Conservation (phyloP, 75 land plant genomes). For the Pinus taeda region DNA sequence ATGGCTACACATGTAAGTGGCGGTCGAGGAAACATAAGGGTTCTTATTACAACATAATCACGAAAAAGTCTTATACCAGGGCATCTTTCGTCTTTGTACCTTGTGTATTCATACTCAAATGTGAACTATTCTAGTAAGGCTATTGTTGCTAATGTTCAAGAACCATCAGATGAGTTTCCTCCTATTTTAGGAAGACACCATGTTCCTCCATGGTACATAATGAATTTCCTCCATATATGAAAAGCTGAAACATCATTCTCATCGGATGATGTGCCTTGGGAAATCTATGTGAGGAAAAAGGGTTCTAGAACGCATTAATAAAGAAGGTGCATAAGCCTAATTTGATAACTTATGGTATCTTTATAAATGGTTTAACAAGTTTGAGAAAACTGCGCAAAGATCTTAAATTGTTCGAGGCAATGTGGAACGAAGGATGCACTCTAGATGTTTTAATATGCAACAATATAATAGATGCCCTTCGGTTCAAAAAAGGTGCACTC, state of each 20-base stretch:
- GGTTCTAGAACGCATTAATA: slow-evolving; percentile 61
- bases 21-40: too few relatives aligned
- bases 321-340: slow-evolving; percentile 48
- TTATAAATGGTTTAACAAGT: slow-evolving; percentile 56
- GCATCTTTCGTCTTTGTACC: too few relatives aligned
- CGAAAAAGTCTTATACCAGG: too few relatives aligned
- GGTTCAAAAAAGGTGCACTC: slow-evolving; percentile 54
- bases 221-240: slow-evolving; percentile 43
- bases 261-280: slow-evolving; percentile 70
- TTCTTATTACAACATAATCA: too few relatives aligned
- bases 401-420: slow-evolving; percentile 43
- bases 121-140: too few relatives aligned
- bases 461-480: slow-evolving; percentile 58
- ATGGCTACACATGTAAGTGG: too few relatives aligned
- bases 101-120: too few relatives aligned
- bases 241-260: slow-evolving; percentile 58
- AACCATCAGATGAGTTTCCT: too few relatives aligned
- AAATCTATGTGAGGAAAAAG: slow-evolving; percentile 40
- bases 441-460: slow-evolving; percentile 72
- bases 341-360: slow-evolving; percentile 43
- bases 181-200: too few relatives aligned
- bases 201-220: slow-evolving; percentile 5
- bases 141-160: too few relatives aligned
- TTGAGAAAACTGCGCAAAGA: slow-evolving; percentile 56
- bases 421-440: slow-evolving; percentile 52